These are phyloP conservation scores for Epichloe amarillans DNA, from an alignment of 2,329 filamentous ascomycete species.

Conservation along the genomic window DNA sequence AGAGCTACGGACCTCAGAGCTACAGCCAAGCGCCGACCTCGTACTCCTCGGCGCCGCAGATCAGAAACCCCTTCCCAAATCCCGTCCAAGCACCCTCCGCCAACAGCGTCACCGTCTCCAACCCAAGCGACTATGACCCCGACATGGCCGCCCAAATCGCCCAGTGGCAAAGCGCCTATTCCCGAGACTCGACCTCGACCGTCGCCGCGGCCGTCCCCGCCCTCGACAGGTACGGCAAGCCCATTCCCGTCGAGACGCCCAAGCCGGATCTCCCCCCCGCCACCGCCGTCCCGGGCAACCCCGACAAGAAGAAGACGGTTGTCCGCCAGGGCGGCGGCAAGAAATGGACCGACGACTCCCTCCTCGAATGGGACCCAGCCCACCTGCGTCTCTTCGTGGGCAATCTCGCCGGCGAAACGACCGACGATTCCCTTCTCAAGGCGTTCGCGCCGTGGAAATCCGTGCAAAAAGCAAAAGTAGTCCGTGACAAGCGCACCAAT, in stretches of 20 bases:
- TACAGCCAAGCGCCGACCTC: slow-evolving; percentile 23
- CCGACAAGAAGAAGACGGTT: slow-evolving; percentile 71
- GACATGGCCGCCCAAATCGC: slow-evolving; percentile 86
- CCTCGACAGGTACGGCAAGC: slow-evolving; percentile 20
- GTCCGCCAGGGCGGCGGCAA: slow-evolving; percentile 79
- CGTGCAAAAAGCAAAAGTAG: slow-evolving; percentile 82
- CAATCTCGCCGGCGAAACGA: slow-evolving; percentile 93
- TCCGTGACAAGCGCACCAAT: slow-evolving; percentile 88
- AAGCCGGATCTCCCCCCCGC: slow-evolving; percentile 24
- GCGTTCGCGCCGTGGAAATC: slow-evolving; percentile 82
- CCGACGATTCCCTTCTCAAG: slow-evolving; percentile 88
- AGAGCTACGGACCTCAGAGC: slow-evolving; percentile 15
- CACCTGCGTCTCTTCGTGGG: slow-evolving; percentile 94
- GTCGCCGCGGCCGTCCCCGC: slow-evolving; percentile 15
- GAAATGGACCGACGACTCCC: slow-evolving; percentile 75
- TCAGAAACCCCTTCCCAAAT: slow-evolving; percentile 68
- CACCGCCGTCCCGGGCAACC: slow-evolving; percentile 32
- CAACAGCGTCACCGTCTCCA: slow-evolving; percentile 20
- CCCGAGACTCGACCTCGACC: slow-evolving; percentile 18
- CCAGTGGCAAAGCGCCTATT: slow-evolving; percentile 88
- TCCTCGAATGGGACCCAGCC: slow-evolving; percentile 90
- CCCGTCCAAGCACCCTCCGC: slow-evolving; percentile 32
- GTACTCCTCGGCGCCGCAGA: slow-evolving; percentile 42
- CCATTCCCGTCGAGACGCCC: slow-evolving; percentile 14
- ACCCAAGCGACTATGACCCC: slow-evolving; percentile 39